Base-by-base conservation (phyloP, 257 asterid genomes). In the Solanum corneliomulleri region DNA sequence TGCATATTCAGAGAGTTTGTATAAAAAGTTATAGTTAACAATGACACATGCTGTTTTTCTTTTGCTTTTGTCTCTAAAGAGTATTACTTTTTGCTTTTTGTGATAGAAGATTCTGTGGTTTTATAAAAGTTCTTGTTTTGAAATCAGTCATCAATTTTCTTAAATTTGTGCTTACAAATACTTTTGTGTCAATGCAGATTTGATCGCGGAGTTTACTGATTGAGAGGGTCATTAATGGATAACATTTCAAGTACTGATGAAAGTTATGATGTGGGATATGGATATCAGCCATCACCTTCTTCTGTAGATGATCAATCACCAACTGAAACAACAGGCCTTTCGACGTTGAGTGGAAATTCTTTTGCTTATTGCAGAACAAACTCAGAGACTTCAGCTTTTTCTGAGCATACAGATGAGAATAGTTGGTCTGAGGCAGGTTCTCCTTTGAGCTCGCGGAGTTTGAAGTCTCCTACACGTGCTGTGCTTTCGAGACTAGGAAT, bases 401-500 rank as follows among this genome's bases (percentile, higher is more conserved):
- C 98, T 3, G 96, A 92, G 86, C 91, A 87, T 41, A 90, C 96
- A 7, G 98, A 94, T 86, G 96, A 93, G 16, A 91, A 86, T 82
- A 91, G 94, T 89, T 92, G 85, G 71, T 89, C 95, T 0, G 98
- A 93, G 31, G 90, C 90, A 5, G 83, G 64, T 9, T 94, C 98
- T 18, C 96, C 98, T 3, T 35, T 81, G 52, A 88, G 92, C 91
- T 94, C 98, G 94, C 95, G 88, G 8, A 95, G 94, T 45, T 90
- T 93, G 89, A 97, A 95, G 89, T 95, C 98, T 35, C 98, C 98
- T 1, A 93, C 91, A 10, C 91, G 94, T 41, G 88, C 89, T 9
- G 92, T 93, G 9, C 97, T 95, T 78, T 91, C 98, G 4, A 90
- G 93, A 47, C 88, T 97, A 41, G 95, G 97, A 33, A 93, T 91